Evolutionary conservation across 1,284 basidiomycete genomes (phyloP), one percentile per base, ranked within the genome.

Genomic region (Irpex sp.): DNA sequence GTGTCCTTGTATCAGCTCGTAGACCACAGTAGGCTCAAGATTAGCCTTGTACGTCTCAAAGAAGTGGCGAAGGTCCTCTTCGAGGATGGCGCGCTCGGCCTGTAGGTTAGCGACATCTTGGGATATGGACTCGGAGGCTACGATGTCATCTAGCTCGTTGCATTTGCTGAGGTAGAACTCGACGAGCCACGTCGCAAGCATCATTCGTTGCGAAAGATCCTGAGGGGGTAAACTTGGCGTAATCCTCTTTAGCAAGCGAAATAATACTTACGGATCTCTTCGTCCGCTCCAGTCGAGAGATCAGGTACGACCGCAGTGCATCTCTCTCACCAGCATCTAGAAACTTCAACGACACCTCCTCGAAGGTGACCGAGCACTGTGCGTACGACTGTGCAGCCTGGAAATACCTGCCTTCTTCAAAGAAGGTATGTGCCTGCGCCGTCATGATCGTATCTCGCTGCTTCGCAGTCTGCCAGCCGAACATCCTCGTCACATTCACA

Each of bases 161-260:
- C 95, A 95, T 79, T 97, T 98, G 77, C 91, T 92, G 21, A 99
- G 85, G 74, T 96, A 98, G 68, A 99, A 96, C 76, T 99, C 97
- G 36, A 97, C 90, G 5, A 99, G 88, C 97, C 97, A 99, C 0
- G 96, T 98, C 1, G 97, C 96, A 6, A 99, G 81, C 91, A 99
- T 97, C 90, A 97, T 96, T 38, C 97, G 85, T 75, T 98, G 96
- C 0, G 94, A 95, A 56, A 93, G 70, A 69, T 97, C 94, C 94
- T 96, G 66, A 17, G 62, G 61, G 26, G 26, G 26, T 26, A 55
- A 61, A 63, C 1, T 13, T 13, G 1, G 9, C 5, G 8, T 26
- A 4, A 4, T 26, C 26, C 3, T 26, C 26, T 26, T 4, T 26
- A 26, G 3, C 26, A 4, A 26, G 3, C 4, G 26, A 37, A 15